Evolutionary conservation across 192 early-diverging fungal genomes (phyloP), one percentile per base, ranked within the genome.

Genomic region (Mortierella hygrophila): DNA sequence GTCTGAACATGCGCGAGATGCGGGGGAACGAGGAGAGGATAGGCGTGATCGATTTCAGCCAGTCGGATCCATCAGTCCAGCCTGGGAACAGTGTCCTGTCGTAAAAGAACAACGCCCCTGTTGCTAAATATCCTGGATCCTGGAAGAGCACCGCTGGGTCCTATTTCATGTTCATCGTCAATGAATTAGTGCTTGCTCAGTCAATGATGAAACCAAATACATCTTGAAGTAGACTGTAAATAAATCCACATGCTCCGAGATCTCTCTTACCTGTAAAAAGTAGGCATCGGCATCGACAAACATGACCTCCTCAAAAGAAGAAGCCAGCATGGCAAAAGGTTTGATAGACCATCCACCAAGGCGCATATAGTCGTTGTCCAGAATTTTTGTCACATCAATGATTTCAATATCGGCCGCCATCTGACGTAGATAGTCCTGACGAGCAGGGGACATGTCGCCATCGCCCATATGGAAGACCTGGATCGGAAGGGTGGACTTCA

Each of bases 231-330:
- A 18, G 49, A 20, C 18, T 52, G 16, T 4, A 21, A 16, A 6
- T 52, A 21, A 52, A 52, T 16, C 49, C 49, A 21, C 16, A 20
- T 21, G 13, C 47, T 49, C 47, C 15, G 16, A 16, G 49, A 6
- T 18, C 90, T 16, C 15, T 38, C 40, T 41, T 77, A 89, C 81
- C 72, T 92, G 89, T 47, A 96, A 78, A 70, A 94, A 94, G 46
- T 93, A 82, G 2, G 92, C 94, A 77, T 95, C 94, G 7, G 95
- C 90, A 88, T 96, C 95, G 68, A 95, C 88, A 74, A 96, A 82
- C 68, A 96, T 93, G n/a, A 90, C 89, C 32, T 95, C 89, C 54
- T 82, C 74, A 89, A 94, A 96, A 26, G 78, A 86, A 5, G 91
- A 90, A 1, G 93, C 92, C 23, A 96, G 70, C 47, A 95, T 77